These are phyloP conservation scores for Hansenula anomala DNA, from an alignment of 1,139 yeast genomes.

Conservation along the genomic window DNA sequence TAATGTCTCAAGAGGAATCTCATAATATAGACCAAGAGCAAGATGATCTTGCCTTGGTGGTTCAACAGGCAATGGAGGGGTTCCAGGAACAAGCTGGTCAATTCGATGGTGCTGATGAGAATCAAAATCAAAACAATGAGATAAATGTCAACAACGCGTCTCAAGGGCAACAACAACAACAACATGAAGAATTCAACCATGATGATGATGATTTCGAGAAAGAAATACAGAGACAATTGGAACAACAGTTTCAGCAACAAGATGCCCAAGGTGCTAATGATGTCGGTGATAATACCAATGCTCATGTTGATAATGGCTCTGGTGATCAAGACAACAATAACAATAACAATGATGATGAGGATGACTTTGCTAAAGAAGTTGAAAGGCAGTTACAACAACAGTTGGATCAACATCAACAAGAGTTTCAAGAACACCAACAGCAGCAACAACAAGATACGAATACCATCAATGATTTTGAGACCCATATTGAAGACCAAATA, in stretches of 20 bases:
- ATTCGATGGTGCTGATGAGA: neutral
- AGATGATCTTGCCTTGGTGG: constrained; percentile 18
- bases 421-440: neutral
- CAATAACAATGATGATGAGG: constrained; percentile 8
- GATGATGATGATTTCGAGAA: constrained; percentile 8
- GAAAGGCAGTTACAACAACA: constrained; percentile 13
- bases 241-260: constrained; percentile 7
- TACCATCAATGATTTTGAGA: neutral
- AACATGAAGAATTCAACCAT: neutral
- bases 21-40: constrained; percentile 5
- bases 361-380: constrained; percentile 20
- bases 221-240: constrained; percentile 12
- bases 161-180: constrained; percentile 2
- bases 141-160: neutral
- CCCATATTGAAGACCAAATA: constrained; percentile 1
- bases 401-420: neutral
- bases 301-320: no score
- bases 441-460: neutral
- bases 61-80: constrained; percentile 20
- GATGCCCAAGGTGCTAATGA: neutral
- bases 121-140: constrained; percentile 2
- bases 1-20: constrained; percentile 1
- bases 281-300: no score
- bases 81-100: constrained; percentile 4
- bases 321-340: no score